A percentile compares a stretch with the other conserved stretches of the same genome.
phyloP scores from a whole-genome alignment of 768 basidiomycete species.

The Boletus tylopilopsis region DNA sequence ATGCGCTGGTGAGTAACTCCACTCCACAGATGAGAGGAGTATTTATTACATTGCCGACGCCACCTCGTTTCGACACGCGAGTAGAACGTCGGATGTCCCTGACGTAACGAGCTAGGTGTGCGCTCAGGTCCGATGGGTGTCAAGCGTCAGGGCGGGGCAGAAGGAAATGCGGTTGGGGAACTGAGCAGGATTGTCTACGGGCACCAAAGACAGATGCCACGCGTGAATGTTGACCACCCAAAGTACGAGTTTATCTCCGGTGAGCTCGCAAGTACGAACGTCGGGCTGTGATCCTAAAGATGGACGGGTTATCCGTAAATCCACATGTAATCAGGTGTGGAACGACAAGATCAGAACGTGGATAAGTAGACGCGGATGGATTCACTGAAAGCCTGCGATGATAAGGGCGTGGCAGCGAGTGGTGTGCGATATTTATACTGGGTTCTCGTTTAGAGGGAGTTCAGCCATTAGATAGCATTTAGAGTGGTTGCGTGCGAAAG shows the following conservation, averaged over 20 bases:
- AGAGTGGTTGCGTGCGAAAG: slow-evolving; percentile 8
- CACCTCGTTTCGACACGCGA: slow-evolving; percentile 8
- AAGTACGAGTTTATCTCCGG: slow-evolving; percentile 1
- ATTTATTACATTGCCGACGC: slow-evolving; percentile 7
- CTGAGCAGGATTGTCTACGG: background rate
- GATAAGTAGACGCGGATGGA: background rate
- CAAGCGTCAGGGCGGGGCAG: background rate
- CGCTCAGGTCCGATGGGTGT: too few relatives aligned
- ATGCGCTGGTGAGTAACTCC: background rate
- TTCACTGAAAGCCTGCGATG: background rate
- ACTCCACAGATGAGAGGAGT: background rate
- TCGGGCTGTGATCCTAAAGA: slow-evolving; percentile 7
- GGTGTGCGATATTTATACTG: background rate
- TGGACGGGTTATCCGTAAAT: background rate
- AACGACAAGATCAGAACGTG: background rate
- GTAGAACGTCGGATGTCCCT: background rate
- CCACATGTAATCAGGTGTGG: slow-evolving; percentile 1
- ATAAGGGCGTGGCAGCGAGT: background rate
- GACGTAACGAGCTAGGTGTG: too few relatives aligned
- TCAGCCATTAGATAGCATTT: slow-evolving; percentile 12
- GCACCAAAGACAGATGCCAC: too few relatives aligned
- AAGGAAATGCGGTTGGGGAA: background rate
- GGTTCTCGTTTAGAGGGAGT: background rate
- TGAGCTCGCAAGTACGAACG: background rate
- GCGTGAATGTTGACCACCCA: too few relatives aligned